Evolutionary conservation across 495 filamentous ascomycete species (phyloP).

Genomic region (Daldinia bambusicola): DNA sequence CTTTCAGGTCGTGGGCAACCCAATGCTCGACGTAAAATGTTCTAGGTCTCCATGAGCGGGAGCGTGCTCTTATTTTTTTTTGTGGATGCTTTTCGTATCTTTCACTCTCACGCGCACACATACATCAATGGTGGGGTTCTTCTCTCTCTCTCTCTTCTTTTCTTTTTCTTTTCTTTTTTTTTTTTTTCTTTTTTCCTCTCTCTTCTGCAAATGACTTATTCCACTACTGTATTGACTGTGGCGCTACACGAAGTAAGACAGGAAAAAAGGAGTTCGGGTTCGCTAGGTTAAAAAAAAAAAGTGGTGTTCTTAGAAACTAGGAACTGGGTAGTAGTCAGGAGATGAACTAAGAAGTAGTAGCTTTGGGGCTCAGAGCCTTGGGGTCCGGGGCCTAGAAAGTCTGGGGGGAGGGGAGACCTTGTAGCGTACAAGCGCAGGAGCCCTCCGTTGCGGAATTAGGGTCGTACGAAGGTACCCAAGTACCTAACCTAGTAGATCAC

Average conservation of each 20-base stretch:
- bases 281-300: neutral
- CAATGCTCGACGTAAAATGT: constrained; percentile 17
- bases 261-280: constrained; percentile 1
- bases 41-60: constrained; percentile 28
- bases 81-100: constrained; percentile 33
- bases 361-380: neutral
- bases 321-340: neutral
- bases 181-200: neutral
- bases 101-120: constrained; percentile 29
- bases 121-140: constrained; percentile 31
- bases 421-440: neutral
- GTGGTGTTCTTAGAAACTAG: neutral
- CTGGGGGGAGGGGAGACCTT: neutral
- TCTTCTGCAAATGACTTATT: constrained; percentile 27
- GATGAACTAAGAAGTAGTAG: neutral
- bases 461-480: constrained; percentile 21
- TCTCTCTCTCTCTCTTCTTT: constrained; percentile 2
- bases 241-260: constrained; percentile 13
- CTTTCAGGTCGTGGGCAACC: constrained; percentile 16
- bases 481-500: neutral
- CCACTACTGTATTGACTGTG: constrained; percentile 8
- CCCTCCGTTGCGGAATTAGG: constrained; percentile 18
- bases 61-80: constrained; percentile 27
- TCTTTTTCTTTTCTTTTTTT: neutral
- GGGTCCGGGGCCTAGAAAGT: neutral